Conservation (phyloP, 805 yeast species). For the Candida broadrunensis region DNA sequence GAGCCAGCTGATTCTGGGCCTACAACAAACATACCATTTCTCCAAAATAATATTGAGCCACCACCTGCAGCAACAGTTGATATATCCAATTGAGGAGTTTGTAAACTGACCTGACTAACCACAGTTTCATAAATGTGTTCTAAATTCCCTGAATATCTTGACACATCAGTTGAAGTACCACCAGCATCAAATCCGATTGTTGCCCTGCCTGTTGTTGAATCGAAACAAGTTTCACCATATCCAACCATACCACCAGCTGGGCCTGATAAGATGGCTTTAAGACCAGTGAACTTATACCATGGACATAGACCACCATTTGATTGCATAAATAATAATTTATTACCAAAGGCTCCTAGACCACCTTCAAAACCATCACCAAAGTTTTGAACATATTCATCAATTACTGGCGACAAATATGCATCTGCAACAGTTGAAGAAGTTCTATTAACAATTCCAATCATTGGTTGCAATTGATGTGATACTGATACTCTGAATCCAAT, state of each 20-base stretch:
- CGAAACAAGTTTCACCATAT: constrained; percentile 77
- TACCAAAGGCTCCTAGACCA: constrained; percentile 42
- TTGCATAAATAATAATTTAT: constrained; percentile 82
- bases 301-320: constrained; percentile 94
- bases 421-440: constrained; percentile 43
- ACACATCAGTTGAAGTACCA: constrained; percentile 46
- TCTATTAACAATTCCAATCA: constrained; percentile 42
- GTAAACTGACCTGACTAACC: constrained; percentile 41
- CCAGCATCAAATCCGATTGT: constrained; percentile 44
- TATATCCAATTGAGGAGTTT: constrained; percentile 43
- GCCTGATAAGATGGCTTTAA: constrained; percentile 86
- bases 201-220: constrained; percentile 19
- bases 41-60: constrained; percentile 38
- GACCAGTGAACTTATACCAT: constrained; percentile 78
- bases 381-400: constrained; percentile 29
- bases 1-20: constrained; percentile 42
- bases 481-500: constrained; percentile 40
- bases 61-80: constrained; percentile 50
- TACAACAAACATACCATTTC: constrained; percentile 36
- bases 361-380: constrained; percentile 42
- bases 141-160: constrained; percentile 37
- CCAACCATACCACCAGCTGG: constrained; percentile 99
- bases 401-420: constrained; percentile 41
- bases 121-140: constrained; percentile 45
- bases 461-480: constrained; percentile 39